phyloP scores from a whole-genome alignment of 2,329 filamentous ascomycete species.

The Cordyceps militaris region DNA sequence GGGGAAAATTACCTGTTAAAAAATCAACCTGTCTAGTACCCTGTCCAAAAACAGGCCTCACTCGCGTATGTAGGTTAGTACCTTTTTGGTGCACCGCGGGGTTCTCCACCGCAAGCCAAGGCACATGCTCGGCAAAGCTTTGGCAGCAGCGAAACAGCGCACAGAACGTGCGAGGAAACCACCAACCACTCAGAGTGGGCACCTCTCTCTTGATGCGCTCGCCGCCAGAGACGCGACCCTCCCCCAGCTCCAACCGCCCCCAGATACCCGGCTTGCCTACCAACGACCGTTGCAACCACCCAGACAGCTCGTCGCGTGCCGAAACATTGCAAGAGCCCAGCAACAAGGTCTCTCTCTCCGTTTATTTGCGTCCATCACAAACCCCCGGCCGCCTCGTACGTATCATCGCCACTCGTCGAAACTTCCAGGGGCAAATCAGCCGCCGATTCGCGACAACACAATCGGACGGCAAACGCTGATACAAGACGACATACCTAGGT shows the following conservation, averaged over 20 bases:
- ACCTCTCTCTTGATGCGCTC: background rate
- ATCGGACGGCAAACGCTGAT: background rate
- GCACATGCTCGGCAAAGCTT: background rate
- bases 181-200: too few relatives aligned
- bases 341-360: too few relatives aligned
- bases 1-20: too few relatives aligned
- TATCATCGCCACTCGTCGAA: background rate
- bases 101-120: background rate
- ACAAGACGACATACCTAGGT: background rate
- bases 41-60: too few relatives aligned
- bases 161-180: too few relatives aligned
- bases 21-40: too few relatives aligned
- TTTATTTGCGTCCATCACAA: background rate
- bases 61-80: too few relatives aligned
- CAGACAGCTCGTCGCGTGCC: background rate
- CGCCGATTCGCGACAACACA: background rate
- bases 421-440: background rate
- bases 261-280: background rate
- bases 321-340: background rate
- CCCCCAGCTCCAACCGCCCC: background rate
- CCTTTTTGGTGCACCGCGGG: background rate
- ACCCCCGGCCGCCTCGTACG: background rate
- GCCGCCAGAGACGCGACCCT: background rate
- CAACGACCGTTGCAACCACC: background rate
- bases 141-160: background rate